Percentiles rank a stretch among this genome's conserved stretches.
These are phyloP conservation scores for Aegilops longissima DNA, from an alignment of 176 grass and related monocot genomes.

Conservation along the genomic window DNA sequence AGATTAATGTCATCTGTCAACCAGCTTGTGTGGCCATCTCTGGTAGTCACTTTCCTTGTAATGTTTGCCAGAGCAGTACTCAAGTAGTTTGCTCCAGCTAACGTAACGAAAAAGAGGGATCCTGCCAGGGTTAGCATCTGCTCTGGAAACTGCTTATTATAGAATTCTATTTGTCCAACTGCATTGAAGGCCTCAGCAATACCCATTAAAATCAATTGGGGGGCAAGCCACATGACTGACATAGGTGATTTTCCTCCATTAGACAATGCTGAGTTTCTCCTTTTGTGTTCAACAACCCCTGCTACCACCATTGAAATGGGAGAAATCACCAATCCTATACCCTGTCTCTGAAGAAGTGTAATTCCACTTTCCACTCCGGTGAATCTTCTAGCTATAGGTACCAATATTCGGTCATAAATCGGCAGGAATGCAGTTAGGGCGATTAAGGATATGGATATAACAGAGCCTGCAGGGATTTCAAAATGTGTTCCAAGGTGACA, in stretches of 20 bases:
- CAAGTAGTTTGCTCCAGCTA: conserved; percentile 65
- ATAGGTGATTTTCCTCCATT: conserved; percentile 60
- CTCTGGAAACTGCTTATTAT: conserved; percentile 84
- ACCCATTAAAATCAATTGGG: conserved; percentile 70
- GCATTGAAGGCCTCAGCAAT: conserved; percentile 60
- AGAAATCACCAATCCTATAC: conserved; percentile 49
- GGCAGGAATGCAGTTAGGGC: conserved; percentile 57
- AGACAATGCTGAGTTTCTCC: conserved; percentile 63
- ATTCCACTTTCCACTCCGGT: conserved; percentile 65
- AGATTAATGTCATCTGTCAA: conserved; percentile 61
- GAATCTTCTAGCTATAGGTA: conserved; percentile 51
- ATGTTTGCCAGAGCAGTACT: conserved; percentile 48
- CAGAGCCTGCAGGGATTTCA: conserved; percentile 55
- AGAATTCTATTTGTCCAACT: conserved; percentile 83
- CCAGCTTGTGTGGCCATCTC: conserved; percentile 43
- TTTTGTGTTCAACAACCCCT: conserved; percentile 52
- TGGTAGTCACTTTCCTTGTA: conserved; percentile 45
- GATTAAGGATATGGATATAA: conserved; percentile 52
- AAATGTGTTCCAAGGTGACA: conserved; percentile 58
- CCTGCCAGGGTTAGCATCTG: conserved; percentile 70
- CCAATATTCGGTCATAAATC: conserved; percentile 62
- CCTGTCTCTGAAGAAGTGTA: conserved; percentile 83
- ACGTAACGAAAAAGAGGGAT: conserved; percentile 52
- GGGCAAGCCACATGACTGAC: conserved; percentile 70
- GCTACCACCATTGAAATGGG: conserved; percentile 73